Base-by-base conservation (phyloP, 169 alveolate genomes). In the Eimeria necatrix region DNA sequence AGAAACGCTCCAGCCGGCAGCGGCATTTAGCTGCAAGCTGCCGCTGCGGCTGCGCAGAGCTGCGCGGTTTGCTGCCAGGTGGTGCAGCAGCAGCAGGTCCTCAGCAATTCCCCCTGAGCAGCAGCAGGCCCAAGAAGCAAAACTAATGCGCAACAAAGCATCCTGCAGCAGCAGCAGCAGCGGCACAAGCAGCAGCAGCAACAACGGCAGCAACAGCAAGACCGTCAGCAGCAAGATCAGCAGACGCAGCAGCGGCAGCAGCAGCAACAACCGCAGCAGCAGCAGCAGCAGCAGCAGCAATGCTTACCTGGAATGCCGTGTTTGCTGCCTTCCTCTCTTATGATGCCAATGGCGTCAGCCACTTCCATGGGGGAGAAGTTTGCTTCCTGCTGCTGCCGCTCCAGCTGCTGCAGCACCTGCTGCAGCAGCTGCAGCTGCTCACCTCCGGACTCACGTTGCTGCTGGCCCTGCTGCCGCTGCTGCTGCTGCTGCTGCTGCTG, bases 1-100 rank as follows among this genome's bases (percentile, higher is more conserved):
- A 9, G 90, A 52, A 71, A 81, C 71, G 52, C 90, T 81, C 90
- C 90, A 81, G 73, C 74, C 90, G 7, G 71, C 90, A 81, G 90
- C 51, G 52, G 90, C 46, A 53, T 81, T 81, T 8, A 81, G 90
- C 71, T 49, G 68, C 90, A 81, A 49, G 46, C 91, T n/a, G 4
- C 83, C 91, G 84, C 46, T 91, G 80, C 22, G 48, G 95, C 81
- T 60, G 90, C 80, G 83, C 70, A 81, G 32, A 46, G 46, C 7
- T 0, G 41, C 46, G 10, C 90, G 90, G 5, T 32, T 53, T 81
- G 90, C 90, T 22, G 95, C 73, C 68, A 91, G 84, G 10, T 74
- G 87, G 24, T 91, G 78, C 68, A 74, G 53, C 68, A 59, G 68
- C 59, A 91, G 41, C 61, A 91, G 53, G 52, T 91, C 95, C 46